Evolutionary conservation across 192 early-diverging fungal species (phyloP).

Genomic region (Borealophlyctis nickersoniae): DNA sequence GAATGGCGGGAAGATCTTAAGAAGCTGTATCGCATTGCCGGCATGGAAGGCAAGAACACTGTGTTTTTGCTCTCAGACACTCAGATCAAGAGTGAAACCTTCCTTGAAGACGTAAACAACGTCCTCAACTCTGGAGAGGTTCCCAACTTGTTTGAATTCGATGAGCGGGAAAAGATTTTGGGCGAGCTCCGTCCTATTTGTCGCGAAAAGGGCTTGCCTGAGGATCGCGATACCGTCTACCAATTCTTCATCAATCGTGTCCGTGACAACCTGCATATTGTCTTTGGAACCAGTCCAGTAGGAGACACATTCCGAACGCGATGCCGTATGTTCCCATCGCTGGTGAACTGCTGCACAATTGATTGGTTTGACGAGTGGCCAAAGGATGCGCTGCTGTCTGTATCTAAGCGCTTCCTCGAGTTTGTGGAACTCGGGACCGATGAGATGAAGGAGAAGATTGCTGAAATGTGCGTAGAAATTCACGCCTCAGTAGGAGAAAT

Average conservation of each 20-base stretch:
- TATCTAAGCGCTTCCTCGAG: conserved; percentile 54
- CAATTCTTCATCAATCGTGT: conserved; percentile 63
- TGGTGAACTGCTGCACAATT: conserved; percentile 63
- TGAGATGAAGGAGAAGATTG: conserved; percentile 54
- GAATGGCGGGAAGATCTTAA: conserved; percentile 63
- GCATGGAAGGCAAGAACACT: conserved; percentile 61
- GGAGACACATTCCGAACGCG: conserved; percentile 57
- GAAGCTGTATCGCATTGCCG: conserved; percentile 50
- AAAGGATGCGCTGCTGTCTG: conserved; percentile 52
- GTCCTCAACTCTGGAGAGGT: conserved; percentile 64
- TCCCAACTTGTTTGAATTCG: conserved; percentile 58
- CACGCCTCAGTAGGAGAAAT: conserved; percentile 51
- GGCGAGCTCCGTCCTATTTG: conserved; percentile 50
- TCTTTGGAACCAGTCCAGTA: conserved; percentile 57
- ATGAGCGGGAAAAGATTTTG: conserved; percentile 60
- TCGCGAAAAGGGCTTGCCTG: conserved; percentile 50
- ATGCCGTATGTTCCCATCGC: conserved; percentile 59
- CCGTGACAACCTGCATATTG: conserved; percentile 59
- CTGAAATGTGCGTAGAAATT: conserved; percentile 59
- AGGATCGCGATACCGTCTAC: conserved; percentile 57
- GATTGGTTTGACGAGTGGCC: conserved; percentile 69
- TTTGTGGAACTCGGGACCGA: conserved; percentile 59
- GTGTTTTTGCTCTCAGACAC: conserved; percentile 61
- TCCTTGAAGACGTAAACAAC: conserved; percentile 58
- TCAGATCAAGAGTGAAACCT: conserved; percentile 57